Evolutionary conservation across 495 filamentous ascomycete genomes (phyloP), one percentile per base, ranked within the genome.

Genomic region (Aspergillus haitiensis): DNA sequence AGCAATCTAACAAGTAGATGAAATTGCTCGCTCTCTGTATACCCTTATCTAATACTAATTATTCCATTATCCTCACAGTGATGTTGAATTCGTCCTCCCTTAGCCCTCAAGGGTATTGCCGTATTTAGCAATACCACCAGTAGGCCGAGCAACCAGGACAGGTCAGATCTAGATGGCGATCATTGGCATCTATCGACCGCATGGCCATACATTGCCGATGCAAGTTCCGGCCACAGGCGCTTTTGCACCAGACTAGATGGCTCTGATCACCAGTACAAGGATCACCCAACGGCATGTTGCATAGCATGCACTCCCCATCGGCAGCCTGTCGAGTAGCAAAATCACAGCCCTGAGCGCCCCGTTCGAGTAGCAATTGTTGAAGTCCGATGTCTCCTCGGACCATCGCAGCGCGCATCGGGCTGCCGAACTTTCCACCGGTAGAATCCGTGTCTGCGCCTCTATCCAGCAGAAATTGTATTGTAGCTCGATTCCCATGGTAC

Each of bases 391-490:
- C 37, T n/a, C 37, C 37, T 4, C 37, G 37, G n/a, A 40, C 37
- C 37, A 40, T 40, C 37, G 37, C 37, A 5, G 37, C 37, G 4
- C 37, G 11, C 37, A 40, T 40, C 11, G 37, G 11, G n/a, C 37
- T 8, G 11, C 37, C 37, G n/a, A 40, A 40, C 7, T n/a, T 40
- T n/a, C 37, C 37, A 6, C 37, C 37, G n/a, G 37, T 10, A 9
- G 10, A 5, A 44, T 45, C 11, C 3, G 37, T 15, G 13, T 52
- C 48, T 11, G 56, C 56, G 6, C 56, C 56, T 7, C 6, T 15
- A 8, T 60, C 37, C n/a, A 60, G 40, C 7, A 60, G 47, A 13
- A 60, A 21, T 31, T 15, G 18, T 13, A 49, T 27, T 27, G 37
- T 46, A 21, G 40, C 12, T 18, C 21, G 15, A 15, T 42, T 13